Evolutionary conservation across 116 monocot genomes (phyloP).

Genomic region (Papilionanthe hybrid): DNA sequence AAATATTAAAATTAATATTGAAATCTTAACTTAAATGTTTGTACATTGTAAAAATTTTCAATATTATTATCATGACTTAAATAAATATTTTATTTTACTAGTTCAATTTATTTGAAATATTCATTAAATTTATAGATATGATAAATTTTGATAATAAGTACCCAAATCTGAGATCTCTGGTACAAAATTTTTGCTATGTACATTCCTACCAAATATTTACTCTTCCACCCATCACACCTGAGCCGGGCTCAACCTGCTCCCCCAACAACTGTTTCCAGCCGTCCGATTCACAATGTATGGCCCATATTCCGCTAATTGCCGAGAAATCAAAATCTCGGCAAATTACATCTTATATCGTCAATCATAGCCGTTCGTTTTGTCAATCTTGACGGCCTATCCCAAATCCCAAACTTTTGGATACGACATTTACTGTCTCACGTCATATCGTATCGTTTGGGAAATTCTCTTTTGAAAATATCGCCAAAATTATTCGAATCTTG

Average conservation of each 20-base stretch:
- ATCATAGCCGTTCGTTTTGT: too few relatives aligned
- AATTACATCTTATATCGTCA: too few relatives aligned
- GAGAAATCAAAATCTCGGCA: too few relatives aligned
- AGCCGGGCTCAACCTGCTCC: too few relatives aligned
- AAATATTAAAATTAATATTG: too few relatives aligned
- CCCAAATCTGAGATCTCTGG: neutral
- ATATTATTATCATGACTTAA: neutral
- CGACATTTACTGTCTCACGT: neutral
- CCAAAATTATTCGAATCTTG: constrained; percentile 18
- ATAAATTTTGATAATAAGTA: neutral
- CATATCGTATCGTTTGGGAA: neutral
- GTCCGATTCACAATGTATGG: too few relatives aligned
- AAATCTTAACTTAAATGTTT: neutral
- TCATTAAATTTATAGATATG: neutral
- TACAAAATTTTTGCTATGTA: too few relatives aligned
- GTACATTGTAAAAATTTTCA: neutral
- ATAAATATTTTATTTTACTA: neutral
- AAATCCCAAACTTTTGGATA: neutral
- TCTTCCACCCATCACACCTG: too few relatives aligned
- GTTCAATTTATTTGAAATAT: neutral
- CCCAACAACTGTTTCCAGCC: too few relatives aligned
- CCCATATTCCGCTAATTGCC: too few relatives aligned
- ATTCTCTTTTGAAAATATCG: neutral
- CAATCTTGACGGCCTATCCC: too few relatives aligned
- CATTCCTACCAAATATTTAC: too few relatives aligned